Base-by-base conservation (phyloP, 2,329 filamentous ascomycete species). In the Juglanconis sp. region DNA sequence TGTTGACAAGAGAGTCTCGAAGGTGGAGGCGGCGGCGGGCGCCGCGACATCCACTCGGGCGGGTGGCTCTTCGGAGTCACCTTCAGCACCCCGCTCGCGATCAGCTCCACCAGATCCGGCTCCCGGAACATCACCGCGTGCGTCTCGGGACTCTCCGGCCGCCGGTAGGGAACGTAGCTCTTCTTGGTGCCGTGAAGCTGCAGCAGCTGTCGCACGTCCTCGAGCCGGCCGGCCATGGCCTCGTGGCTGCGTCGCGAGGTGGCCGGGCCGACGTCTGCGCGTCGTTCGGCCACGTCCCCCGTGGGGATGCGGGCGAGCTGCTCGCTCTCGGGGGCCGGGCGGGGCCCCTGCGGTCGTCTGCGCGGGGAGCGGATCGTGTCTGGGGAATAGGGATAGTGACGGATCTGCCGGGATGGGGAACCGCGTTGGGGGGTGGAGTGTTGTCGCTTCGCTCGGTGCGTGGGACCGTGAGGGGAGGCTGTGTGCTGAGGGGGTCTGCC, bases 121-220 rank as follows among this genome's bases (percentile, higher is more conserved):
- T 56, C 47, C 11, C 36, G 35, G n/a, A 63, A n/a, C 13, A 60
- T 30, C 34, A 60, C 38, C 6, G 57, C 10, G 17, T 52, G 51
- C 5, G 46, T 40, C 2, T 36, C 48, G 2, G 52, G 5, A 1
- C 8, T 40, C 11, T 38, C 32, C 6, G 17, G 32, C 17, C 24
- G 11, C 11, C 34, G 7, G 8, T 47, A 24, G 17, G 17, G 17
- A 24, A 24, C 31, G 13, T 30, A 32, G 17, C n/a, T n/a, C 31
- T 38, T 0, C n/a, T 24, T n/a, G 17, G 34, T 32, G 11, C 6
- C 32, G 32, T 36, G 32, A 31, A 31, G 17, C 17, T 24, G 17
- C 17, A 24, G 17, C 17, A 24, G 17, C 17, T 24, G 17, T 24
- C 17, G 17, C 17, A 24, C 24, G 4, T 49, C 53, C 24, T 17